phyloP scores from a whole-genome alignment of 2,329 filamentous ascomycete species.

The Pseudogymnoascus sp. region DNA sequence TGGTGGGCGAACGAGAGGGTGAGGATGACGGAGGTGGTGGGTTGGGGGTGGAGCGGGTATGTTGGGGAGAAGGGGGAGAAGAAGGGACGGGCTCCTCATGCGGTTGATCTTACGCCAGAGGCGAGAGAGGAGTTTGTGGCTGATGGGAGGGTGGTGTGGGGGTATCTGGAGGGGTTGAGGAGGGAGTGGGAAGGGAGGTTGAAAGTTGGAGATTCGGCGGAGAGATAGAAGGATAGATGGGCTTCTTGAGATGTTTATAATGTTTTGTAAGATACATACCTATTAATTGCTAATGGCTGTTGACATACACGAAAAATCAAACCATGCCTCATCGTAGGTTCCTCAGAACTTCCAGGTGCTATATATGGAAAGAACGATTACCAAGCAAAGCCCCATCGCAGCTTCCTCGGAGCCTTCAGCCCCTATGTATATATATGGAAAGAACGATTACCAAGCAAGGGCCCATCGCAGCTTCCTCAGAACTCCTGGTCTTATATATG shows the following conservation, averaged over 20 bases:
- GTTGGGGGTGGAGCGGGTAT: slow-evolving; percentile 68
- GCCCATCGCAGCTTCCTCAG: too few relatives aligned
- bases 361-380: too few relatives aligned
- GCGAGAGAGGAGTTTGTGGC: slow-evolving; percentile 52
- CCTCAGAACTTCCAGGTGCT: too few relatives aligned
- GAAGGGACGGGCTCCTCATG: slow-evolving; percentile 50
- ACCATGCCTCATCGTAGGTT: too few relatives aligned
- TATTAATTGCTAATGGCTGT: not conserved
- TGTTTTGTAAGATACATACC: not conserved
- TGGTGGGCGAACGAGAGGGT: slow-evolving; percentile 49
- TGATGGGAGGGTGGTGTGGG: slow-evolving; percentile 54
- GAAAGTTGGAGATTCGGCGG: not conserved
- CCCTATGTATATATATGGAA: too few relatives aligned
- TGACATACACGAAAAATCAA: not conserved
- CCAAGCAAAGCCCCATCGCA: too few relatives aligned
- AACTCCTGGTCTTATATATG: too few relatives aligned
- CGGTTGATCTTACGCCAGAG: slow-evolving; percentile 51
- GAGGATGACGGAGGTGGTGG: slow-evolving; percentile 73
- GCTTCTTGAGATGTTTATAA: not conserved
- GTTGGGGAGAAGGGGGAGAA: slow-evolving; percentile 43
- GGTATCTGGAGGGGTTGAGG: slow-evolving; percentile 62
- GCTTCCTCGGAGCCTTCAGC: too few relatives aligned
- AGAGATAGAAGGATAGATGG: slow-evolving; percentile 15
- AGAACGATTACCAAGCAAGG: too few relatives aligned
- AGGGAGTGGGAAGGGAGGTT: slow-evolving; percentile 51